Conservation (phyloP, 1,284 basidiomycete species). For the Rhodotorula sp. region DNA sequence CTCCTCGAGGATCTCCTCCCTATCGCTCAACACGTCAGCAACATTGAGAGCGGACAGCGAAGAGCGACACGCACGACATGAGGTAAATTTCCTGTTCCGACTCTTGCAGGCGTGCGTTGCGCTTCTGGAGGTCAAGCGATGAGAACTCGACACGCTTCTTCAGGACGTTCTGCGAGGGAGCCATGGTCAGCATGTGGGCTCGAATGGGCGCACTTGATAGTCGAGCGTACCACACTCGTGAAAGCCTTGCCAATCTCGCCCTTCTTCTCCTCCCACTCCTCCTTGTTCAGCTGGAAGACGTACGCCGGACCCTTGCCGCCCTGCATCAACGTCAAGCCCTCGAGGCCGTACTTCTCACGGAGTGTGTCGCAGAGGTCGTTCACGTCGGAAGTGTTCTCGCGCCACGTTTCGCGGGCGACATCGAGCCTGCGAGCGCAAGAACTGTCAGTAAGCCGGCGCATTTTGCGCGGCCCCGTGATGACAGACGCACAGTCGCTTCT, state of each 20-base stretch:
- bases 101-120: constrained; percentile 42
- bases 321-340: constrained; percentile 28
- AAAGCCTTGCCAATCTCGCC: constrained; percentile 26
- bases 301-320: constrained; percentile 23
- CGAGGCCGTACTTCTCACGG: constrained; percentile 17
- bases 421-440: constrained; percentile 70
- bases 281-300: constrained; percentile 29
- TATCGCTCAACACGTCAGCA: constrained; percentile 1
- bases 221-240: constrained; percentile 41
- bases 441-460: background rate
- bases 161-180: constrained; percentile 30
- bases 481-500: constrained; percentile 28
- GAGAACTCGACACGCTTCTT: constrained; percentile 44
- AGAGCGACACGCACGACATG: constrained; percentile 16
- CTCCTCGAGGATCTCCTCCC: constrained; percentile 41
- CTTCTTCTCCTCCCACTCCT: constrained; percentile 36
- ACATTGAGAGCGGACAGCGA: background rate
- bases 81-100: constrained; percentile 44
- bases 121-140: constrained; percentile 44
- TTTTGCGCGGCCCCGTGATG: background rate
- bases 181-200: background rate
- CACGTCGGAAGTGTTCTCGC: constrained; percentile 52
- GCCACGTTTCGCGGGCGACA: constrained; percentile 82
- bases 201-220: no score
- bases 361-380: constrained; percentile 32